A percentile compares a stretch with the other conserved stretches of the same genome.
phyloP scores from a whole-genome alignment of 2,329 filamentous ascomycete genomes.

The Neurospora crassa region DNA sequence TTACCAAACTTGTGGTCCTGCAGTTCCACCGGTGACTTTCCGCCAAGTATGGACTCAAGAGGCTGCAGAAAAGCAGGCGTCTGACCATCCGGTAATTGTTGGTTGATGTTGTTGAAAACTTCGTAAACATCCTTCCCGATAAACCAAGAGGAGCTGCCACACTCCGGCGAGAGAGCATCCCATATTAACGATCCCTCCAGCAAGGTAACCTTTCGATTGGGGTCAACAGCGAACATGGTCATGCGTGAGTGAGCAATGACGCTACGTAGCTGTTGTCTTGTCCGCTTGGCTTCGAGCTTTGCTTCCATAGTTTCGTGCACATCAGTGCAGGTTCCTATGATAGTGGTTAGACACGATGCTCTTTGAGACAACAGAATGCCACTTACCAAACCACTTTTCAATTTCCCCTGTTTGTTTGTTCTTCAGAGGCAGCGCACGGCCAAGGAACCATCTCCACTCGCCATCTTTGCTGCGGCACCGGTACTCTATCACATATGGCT shows the following conservation, averaged over 20 bases:
- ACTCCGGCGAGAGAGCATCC: constrained; percentile 19
- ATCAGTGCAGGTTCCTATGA: constrained; percentile 60
- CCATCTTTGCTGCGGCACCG: constrained; percentile 57
- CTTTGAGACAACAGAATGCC: background rate
- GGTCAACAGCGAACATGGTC: constrained; percentile 65
- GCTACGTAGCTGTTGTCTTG: constrained; percentile 59
- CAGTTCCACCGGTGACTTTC: constrained; percentile 48
- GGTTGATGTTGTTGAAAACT: constrained; percentile 46
- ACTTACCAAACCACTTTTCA: constrained; percentile 64
- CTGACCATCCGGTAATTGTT: constrained; percentile 32
- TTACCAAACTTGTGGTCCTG: constrained; percentile 51
- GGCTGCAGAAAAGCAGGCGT: constrained; percentile 43
- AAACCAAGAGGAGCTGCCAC: constrained; percentile 26
- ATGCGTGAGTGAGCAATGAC: constrained; percentile 68
- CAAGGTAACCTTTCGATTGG: constrained; percentile 51
- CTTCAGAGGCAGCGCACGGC: constrained; percentile 57
- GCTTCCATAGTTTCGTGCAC: constrained; percentile 66
- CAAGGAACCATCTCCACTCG: constrained; percentile 71
- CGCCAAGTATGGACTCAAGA: constrained; percentile 56
- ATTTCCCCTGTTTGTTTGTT: constrained; percentile 58
- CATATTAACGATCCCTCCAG: constrained; percentile 59
- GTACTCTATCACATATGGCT: constrained; percentile 62
- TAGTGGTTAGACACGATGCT: constrained; percentile 1
- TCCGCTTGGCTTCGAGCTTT: constrained; percentile 55
- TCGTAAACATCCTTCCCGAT: constrained; percentile 56